Evolutionary conservation across 129 eudicot species (phyloP).

Genomic region (Helichrysum umbraculigerum): DNA sequence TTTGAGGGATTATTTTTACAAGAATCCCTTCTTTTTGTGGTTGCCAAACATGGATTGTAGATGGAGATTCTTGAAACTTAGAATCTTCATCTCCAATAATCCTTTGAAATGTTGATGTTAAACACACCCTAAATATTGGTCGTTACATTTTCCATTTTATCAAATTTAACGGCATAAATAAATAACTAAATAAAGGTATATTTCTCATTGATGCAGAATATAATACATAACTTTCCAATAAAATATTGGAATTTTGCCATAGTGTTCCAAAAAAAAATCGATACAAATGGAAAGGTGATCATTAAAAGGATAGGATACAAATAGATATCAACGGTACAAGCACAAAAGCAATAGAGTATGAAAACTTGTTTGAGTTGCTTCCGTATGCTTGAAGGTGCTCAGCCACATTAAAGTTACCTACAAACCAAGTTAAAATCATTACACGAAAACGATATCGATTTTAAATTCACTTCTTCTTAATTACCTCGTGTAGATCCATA

Average conservation of each 20-base stretch:
- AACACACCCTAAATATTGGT: no score
- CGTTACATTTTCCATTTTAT: no score
- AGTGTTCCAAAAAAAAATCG: not conserved
- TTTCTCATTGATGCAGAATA: not conserved
- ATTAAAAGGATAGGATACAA: constrained; percentile 18
- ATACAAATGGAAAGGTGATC: not conserved
- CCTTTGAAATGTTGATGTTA: no score
- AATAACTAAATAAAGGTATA: no score
- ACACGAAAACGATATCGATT: no score
- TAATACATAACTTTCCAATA: no score
- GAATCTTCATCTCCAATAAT: no score
- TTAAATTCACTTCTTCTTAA: not conserved
- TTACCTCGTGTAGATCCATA: constrained; percentile 74
- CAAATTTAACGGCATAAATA: no score
- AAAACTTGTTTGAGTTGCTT: constrained; percentile 37
- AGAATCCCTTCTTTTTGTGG: no score
- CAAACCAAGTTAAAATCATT: constrained; percentile 1
- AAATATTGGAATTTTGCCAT: not conserved
- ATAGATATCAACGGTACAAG: constrained; percentile 27
- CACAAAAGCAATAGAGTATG: constrained; percentile 26
- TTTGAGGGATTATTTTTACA: no score
- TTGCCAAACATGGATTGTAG: no score
- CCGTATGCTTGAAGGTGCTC: constrained; percentile 50
- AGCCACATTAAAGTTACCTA: constrained; percentile 74
- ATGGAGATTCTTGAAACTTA: no score